These are phyloP conservation scores for Cyphellophora attinorum DNA, from an alignment of 2,329 filamentous ascomycete species.

Conservation along the genomic window DNA sequence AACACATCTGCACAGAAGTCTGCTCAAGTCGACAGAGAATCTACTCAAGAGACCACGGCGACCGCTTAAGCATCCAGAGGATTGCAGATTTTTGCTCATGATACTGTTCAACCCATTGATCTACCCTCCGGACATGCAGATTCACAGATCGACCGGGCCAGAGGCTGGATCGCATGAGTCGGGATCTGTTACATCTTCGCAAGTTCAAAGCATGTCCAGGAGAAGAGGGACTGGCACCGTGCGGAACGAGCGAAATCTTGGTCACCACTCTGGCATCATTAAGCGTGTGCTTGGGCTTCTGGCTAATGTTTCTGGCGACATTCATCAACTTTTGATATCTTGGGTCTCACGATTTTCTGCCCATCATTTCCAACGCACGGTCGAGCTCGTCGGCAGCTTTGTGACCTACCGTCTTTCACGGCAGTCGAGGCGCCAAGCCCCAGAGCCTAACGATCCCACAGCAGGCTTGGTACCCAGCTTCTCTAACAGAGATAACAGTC, in stretches of 20 bases:
- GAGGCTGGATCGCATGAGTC: background rate
- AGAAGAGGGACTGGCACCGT: slow-evolving; percentile 11
- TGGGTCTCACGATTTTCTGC: slow-evolving; percentile 70
- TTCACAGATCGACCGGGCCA: background rate
- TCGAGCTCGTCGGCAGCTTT: slow-evolving; percentile 69
- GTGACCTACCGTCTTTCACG: slow-evolving; percentile 70
- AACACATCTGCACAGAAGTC: slow-evolving; percentile 55
- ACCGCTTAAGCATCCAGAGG: slow-evolving; percentile 55
- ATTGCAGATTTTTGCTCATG: slow-evolving; percentile 69
- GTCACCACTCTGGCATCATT: slow-evolving; percentile 71
- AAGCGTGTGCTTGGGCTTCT: slow-evolving; percentile 76
- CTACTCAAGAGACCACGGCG: slow-evolving; percentile 71
- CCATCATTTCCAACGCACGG: slow-evolving; percentile 58
- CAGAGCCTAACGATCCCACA: slow-evolving; percentile 50
- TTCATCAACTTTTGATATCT: slow-evolving; percentile 64
- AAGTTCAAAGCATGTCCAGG: no score
- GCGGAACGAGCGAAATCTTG: slow-evolving; percentile 34
- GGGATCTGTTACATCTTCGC: no score
- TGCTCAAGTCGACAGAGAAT: slow-evolving; percentile 71
- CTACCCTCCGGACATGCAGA: slow-evolving; percentile 13
- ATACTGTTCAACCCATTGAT: slow-evolving; percentile 71
- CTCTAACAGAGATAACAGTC: slow-evolving; percentile 50
- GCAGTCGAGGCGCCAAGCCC: slow-evolving; percentile 48
- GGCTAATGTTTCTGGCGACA: slow-evolving; percentile 64
- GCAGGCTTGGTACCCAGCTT: slow-evolving; percentile 65